phyloP scores from a whole-genome alignment of 2,329 filamentous ascomycete species.

The Colletotrichum sp. region DNA sequence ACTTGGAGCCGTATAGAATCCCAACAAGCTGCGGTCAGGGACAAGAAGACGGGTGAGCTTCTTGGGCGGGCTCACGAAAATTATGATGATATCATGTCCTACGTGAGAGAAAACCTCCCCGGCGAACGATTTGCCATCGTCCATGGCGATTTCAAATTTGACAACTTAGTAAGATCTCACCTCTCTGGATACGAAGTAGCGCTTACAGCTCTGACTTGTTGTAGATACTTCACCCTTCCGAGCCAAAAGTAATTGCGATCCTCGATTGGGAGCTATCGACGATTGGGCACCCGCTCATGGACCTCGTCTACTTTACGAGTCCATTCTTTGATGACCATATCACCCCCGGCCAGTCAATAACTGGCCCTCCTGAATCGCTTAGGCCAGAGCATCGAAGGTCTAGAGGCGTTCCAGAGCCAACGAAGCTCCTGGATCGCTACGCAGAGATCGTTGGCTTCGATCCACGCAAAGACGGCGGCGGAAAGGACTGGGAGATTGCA shows the following conservation, averaged over 20 bases:
- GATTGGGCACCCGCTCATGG: background rate
- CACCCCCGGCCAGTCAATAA: background rate
- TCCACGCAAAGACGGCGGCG: background rate
- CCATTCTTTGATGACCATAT: background rate
- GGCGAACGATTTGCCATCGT: background rate
- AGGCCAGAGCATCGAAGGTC: background rate
- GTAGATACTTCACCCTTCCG: background rate
- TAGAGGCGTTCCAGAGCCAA: background rate
- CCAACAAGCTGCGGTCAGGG: background rate
- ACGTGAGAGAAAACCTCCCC: background rate
- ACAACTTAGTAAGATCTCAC: background rate
- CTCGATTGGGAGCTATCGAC: background rate
- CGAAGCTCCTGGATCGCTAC: background rate
- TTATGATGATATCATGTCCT: background rate
- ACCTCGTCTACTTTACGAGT: background rate
- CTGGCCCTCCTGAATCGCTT: background rate
- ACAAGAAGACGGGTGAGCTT: background rate
- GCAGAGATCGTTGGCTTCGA: background rate
- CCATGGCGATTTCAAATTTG: background rate
- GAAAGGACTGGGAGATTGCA: background rate
- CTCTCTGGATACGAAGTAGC: background rate
- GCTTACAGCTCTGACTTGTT: background rate
- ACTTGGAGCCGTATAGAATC: background rate
- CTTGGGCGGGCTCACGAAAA: background rate
- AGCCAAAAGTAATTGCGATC: background rate